Evolutionary conservation across 345 rosid species (phyloP), one percentile per base, ranked within the genome.

Genomic region (Acer saccharum): DNA sequence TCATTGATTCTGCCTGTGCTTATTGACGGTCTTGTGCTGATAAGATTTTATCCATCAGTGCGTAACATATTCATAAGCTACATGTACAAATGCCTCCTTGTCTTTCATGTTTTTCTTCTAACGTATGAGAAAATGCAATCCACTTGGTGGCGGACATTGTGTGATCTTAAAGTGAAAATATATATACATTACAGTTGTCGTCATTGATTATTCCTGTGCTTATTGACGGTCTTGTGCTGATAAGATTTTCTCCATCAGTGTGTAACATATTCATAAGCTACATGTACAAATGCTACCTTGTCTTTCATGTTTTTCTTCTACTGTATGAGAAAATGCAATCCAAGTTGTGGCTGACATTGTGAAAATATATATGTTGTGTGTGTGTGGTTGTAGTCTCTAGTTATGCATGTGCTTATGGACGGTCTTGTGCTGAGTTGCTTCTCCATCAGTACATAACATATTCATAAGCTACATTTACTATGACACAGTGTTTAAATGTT

Each of bases 221-320:
- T 82, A 83, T 81, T 72, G 86, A 84, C 83, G 85, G 86, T 87
- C 88, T 83, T 89, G 86, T 88, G 86, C 84, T 84, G 82, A 66
- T 78, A 65, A 80, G 78, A 75, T 55, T 2, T 50, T 77, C 7
- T 7, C 43, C 75, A 66, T 84, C 85, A 69, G 87, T 81, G 71
- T 86, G 80, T 77, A 89, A 86, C 89, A 81, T 81, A 67, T 65
- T 82, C 89, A 83, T 87, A 86, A 88, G 92, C 89, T 84, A 87
- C 61, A 86, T 55, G 55, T 3, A 17, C 41, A 25, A 7, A 67
- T 72, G 86, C 79, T 84, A 74, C 74, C 41, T 81, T 29, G 79
- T 75, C 71, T 80, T 83, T 87, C 76, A 67, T 65, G 79, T 25
- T 78, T 66, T 84, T 69, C 78, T 80, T 68, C 75, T 48, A 14